Base-by-base conservation (phyloP, 2,329 filamentous ascomycete species). In the Apiospora hydei region DNA sequence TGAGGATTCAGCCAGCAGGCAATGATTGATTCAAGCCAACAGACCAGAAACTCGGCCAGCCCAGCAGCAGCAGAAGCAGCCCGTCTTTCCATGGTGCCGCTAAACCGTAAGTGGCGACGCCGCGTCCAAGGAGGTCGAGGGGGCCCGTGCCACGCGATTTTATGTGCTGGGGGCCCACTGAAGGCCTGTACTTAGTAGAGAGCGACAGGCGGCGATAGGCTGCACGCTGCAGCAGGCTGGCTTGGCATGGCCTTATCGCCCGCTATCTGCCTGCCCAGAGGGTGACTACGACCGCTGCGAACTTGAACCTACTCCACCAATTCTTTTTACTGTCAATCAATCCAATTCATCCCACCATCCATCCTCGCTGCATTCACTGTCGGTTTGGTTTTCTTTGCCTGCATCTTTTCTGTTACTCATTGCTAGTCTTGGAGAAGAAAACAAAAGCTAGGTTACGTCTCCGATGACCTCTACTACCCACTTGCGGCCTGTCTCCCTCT, bases 1-100 rank as follows among this genome's bases (percentile, higher is more conserved):
- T 64, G 57, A 64, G 57, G 57, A 64, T 64, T 41, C 57, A 41
- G 34, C 57, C 8, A 64, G 57, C 57, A 64, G 57, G 57, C n/a
- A 41, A n/a, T 41, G 57, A 38, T 41, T 64, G 57, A 38, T 41
- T 64, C 57, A 41, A 61, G 53, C 53, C 53, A 38, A 61, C 53
- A 38, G 53, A 61, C 34, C 57, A 64, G 57, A 34, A 38, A 61
- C 16, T 38, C 18, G 21, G 30, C 41, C 34, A 64, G 18, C 34
- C 41, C 41, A 57, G 11, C 57, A 64, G 30, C 8, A 41, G n/a
- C 49, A 53, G 11, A 8, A 41, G 30, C 18, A 38, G 30, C 30
- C 53, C 30, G 14, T 38, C 30, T 38, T n/a, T 61, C 57, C 57
- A 64, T 21, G 57, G 18, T 11, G 30, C 18, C 30, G 34, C 57